A percentile compares a stretch with the other conserved stretches of the same genome.
phyloP scores from a whole-genome alignment of 768 basidiomycete genomes.

The Trametes coccinea region DNA sequence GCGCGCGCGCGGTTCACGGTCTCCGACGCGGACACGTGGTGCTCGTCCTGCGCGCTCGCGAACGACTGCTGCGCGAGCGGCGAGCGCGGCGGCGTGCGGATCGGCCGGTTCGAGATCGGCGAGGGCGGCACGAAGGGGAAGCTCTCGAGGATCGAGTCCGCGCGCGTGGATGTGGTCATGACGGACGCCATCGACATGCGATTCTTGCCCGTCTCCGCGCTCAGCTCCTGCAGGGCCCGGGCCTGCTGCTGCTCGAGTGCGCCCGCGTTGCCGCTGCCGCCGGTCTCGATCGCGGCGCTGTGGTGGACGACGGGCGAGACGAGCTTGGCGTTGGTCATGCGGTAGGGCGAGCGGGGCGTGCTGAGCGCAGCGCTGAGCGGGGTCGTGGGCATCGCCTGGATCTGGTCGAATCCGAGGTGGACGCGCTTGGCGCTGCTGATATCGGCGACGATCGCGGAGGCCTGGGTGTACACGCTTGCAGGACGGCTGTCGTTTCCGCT shows the following conservation, averaged over 20 bases:
- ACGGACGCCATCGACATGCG: conserved; percentile 67
- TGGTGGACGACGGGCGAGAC: conserved; percentile 44
- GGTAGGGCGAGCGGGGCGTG: conserved; percentile 47
- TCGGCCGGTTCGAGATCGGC: conserved; percentile 80
- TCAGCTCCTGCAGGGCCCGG: conserved; percentile 61
- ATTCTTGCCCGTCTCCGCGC: conserved; percentile 35
- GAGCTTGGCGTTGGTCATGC: conserved; percentile 65
- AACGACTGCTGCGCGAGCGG: conserved; percentile 64
- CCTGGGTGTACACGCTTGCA: conserved; percentile 63
- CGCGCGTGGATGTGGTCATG: conserved; percentile 65
- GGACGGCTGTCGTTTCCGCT: conserved; percentile 47
- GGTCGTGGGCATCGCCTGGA: conserved; percentile 27
- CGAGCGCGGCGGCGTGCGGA: conserved; percentile 73
- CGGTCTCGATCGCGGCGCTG: conserved; percentile 29
- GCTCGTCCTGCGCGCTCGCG: conserved; percentile 24
- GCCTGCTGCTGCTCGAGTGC: conserved; percentile 68
- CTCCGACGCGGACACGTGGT: conserved; percentile 11
- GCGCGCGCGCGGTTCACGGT: conserved; percentile 17
- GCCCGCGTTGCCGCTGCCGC: conserved; percentile 24
- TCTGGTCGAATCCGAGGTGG: conserved; percentile 53
- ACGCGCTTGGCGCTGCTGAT: conserved; percentile 68
- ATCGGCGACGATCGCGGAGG: conserved; percentile 45
- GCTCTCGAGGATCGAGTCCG: conserved; percentile 82
- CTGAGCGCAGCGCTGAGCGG: conserved; percentile 29
- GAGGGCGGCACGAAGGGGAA: conserved; percentile 91